A percentile compares a stretch with the other conserved stretches of the same genome.
Conservation (phyloP, 2,329 filamentous ascomycete genomes). For the Rutstroemia sp. region DNA sequence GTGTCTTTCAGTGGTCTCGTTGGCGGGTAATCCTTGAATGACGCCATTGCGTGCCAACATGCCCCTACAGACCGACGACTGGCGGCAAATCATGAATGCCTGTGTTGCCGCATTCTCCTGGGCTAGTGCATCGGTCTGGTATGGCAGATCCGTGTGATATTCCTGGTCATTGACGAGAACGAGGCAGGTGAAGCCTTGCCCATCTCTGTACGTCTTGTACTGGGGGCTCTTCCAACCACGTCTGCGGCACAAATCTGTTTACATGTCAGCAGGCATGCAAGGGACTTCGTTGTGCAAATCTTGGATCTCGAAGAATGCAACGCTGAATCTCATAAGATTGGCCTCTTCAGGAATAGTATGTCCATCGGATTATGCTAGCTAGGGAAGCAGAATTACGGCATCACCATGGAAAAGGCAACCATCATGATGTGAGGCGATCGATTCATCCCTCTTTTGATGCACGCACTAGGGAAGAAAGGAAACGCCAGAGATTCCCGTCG, state of each 20-base stretch:
- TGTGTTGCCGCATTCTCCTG: conserved; percentile 93
- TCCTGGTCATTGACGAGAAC: conserved; percentile 94
- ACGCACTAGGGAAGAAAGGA: neutral
- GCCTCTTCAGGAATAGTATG: conserved; percentile 5
- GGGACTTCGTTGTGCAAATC: conserved; percentile 12
- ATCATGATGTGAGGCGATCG: conserved; percentile 3
- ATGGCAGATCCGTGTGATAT: conserved; percentile 85
- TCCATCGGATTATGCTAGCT: neutral
- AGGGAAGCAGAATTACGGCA: conserved; percentile 1
- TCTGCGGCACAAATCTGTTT: conserved; percentile 81
- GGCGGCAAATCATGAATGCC: conserved; percentile 94
- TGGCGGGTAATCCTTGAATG: conserved; percentile 55
- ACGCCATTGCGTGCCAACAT: conserved; percentile 70
- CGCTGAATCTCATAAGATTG: neutral
- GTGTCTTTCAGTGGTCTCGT: conserved; percentile 28
- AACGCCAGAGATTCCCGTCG: conserved; percentile 11
- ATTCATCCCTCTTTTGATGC: conserved; percentile 7
- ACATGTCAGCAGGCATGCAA: conserved; percentile 21
- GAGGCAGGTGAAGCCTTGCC: conserved; percentile 75
- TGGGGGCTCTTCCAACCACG: conserved; percentile 88
- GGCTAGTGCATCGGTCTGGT: conserved; percentile 73
- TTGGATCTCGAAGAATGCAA: conserved; percentile 1
- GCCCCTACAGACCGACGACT: conserved; percentile 94
- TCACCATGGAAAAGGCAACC: conserved; percentile 1
- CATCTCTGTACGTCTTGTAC: conserved; percentile 74